Evolutionary conservation across 2,329 filamentous ascomycete genomes (phyloP), one percentile per base, ranked within the genome.

Genomic region (Mollisiaceae sp.): DNA sequence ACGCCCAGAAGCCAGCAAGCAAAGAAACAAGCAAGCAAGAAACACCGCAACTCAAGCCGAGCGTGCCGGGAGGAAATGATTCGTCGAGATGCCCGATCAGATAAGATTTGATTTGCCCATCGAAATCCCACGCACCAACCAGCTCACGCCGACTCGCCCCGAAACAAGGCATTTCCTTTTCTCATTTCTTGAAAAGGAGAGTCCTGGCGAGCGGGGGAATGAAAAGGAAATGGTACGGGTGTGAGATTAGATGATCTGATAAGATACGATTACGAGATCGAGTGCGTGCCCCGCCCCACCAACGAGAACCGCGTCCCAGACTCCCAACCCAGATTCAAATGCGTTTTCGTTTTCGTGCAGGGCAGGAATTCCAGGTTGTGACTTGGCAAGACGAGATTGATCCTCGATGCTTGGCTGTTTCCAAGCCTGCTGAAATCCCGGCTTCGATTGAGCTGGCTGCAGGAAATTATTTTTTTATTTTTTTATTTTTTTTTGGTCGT

Each of bases 331-430:
- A 32, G 15, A 8, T 52, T 22, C 47, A 32, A 3, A 32, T 32
- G 27, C 3, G 6, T 32, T 3, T 32, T 32, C 27, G 27, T 32
- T 32, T 32, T 32, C 27, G 3, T 32, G 27, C n/a, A n/a, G n/a
- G n/a, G n/a, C n/a, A n/a, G n/a, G n/a, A n/a, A n/a, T n/a, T n/a
- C n/a, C n/a, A n/a, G n/a, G n/a, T n/a, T n/a, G n/a, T n/a, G n/a
- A n/a, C n/a, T n/a, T n/a, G n/a, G n/a, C n/a, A n/a, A n/a, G n/a
- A n/a, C n/a, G n/a, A n/a, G n/a, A n/a, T n/a, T n/a, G n/a, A n/a
- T n/a, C n/a, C n/a, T n/a, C n/a, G n/a, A n/a, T n/a, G 27, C 50
- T 35, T 54, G 50, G 50, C 50, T 54, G 50, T 54, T 54, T 54
- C 50, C 24, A 35, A 54, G 50, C 1, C 2, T 32, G 15, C 15